Evolutionary conservation across 352 stramenopile genomes (phyloP).

Genomic region (Globisporangium cederbergense): DNA sequence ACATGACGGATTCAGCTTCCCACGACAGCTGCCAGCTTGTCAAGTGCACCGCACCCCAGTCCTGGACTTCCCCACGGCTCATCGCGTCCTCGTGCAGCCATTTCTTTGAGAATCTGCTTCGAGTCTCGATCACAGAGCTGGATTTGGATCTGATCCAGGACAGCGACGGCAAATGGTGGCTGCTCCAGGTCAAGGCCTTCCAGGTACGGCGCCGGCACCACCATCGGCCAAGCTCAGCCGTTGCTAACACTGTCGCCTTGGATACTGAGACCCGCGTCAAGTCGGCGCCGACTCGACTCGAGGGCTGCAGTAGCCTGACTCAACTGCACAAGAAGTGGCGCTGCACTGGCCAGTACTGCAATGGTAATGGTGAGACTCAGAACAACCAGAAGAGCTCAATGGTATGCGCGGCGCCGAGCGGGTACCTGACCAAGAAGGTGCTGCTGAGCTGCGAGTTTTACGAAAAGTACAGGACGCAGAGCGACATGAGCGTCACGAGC

Average conservation of each 20-base stretch:
- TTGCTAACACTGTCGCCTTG: background rate
- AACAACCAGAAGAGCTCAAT: conserved; percentile 8
- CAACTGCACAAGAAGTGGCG: conserved; percentile 45
- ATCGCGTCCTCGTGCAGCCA: conserved; percentile 30
- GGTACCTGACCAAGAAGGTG: conserved; percentile 63
- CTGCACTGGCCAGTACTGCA: conserved; percentile 41
- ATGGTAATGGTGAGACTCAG: background rate
- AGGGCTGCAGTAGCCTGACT: conserved; percentile 7
- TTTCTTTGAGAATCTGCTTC: conserved; percentile 35
- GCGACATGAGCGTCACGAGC: conserved; percentile 42
- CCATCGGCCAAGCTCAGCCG: conserved; percentile 6
- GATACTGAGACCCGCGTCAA: conserved; percentile 25
- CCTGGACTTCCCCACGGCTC: conserved; percentile 45
- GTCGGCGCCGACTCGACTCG: conserved; percentile 45
- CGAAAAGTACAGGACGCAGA: conserved; percentile 34
- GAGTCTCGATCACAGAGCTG: conserved; percentile 40
- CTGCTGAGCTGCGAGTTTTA: conserved; percentile 67
- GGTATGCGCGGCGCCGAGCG: conserved; percentile 22
- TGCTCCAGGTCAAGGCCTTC: conserved; percentile 74
- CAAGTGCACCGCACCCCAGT: conserved; percentile 45
- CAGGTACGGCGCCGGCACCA: conserved; percentile 21
- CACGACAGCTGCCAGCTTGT: conserved; percentile 53
- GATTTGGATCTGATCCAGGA: conserved; percentile 62
- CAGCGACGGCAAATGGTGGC: conserved; percentile 45
- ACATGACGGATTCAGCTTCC: conserved; percentile 15